These are phyloP conservation scores for Fraxinus pennsylvanica DNA, from an alignment of 257 asterid genomes.

Conservation along the genomic window DNA sequence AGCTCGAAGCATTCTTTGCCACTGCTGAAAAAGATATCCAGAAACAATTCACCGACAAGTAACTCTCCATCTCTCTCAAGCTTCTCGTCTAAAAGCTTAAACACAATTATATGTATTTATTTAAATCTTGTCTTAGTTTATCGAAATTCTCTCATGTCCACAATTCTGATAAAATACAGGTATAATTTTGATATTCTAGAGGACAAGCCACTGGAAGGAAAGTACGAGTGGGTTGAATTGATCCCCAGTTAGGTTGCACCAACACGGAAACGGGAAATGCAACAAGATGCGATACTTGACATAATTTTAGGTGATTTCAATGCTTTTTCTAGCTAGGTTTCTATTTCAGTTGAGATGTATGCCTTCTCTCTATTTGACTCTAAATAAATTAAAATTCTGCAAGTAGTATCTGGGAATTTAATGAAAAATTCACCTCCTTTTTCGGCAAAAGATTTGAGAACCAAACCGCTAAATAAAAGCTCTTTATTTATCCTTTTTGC, in stretches of 20 bases:
- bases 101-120: not conserved
- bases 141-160: not conserved
- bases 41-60: constrained; percentile 50
- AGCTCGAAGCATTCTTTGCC: constrained; percentile 58
- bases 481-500: not conserved
- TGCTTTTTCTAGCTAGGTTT: constrained; percentile 20
- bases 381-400: constrained; percentile 20
- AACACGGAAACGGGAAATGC: not conserved
- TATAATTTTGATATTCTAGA: constrained; percentile 63
- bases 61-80: not conserved
- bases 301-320: constrained; percentile 16
- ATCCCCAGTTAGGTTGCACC: not conserved
- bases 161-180: constrained; percentile 34
- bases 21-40: constrained; percentile 49
- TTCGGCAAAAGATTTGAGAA: not conserved
- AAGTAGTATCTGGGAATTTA: not conserved
- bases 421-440: constrained; percentile 9
- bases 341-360: constrained; percentile 27
- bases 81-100: no score
- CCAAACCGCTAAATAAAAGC: no score
- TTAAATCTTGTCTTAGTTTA: no score
- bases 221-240: constrained; percentile 53
- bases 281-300: not conserved
- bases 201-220: constrained; percentile 62
- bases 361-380: constrained; percentile 16